Percentiles rank a stretch among this genome's conserved stretches.
These are phyloP conservation scores for Coemansia aciculifera DNA, from an alignment of 192 early-diverging fungal species.

Conservation along the genomic window DNA sequence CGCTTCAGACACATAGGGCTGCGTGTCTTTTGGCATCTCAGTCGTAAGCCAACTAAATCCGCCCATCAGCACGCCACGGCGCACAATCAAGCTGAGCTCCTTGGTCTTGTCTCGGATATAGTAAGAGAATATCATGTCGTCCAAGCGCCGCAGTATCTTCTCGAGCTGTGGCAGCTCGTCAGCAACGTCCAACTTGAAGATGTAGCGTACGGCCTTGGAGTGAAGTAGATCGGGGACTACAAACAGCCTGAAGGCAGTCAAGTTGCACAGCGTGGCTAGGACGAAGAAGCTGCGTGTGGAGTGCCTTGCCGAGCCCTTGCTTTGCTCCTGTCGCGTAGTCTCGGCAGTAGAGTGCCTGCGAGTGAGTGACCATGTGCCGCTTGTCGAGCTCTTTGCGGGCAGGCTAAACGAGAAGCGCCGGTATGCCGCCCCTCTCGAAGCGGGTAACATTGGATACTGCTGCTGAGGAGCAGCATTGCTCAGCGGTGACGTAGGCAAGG, in stretches of 20 bases:
- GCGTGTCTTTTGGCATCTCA: slow-evolving; percentile 78
- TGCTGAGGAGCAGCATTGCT: slow-evolving; percentile 5
- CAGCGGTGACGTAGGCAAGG: background rate
- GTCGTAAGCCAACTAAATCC: slow-evolving; percentile 85
- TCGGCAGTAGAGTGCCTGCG: slow-evolving; percentile 35
- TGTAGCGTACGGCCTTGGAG: slow-evolving; percentile 64
- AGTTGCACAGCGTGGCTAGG: slow-evolving; percentile 84
- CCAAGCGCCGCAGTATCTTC: slow-evolving; percentile 73
- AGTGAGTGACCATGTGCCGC: background rate
- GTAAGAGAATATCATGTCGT: slow-evolving; percentile 80
- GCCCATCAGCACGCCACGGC: slow-evolving; percentile 77
- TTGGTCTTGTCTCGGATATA: slow-evolving; percentile 79
- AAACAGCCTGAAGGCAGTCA: slow-evolving; percentile 68
- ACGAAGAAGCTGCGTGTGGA: slow-evolving; percentile 42
- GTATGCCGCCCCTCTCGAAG: slow-evolving; percentile 31
- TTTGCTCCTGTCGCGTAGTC: slow-evolving; percentile 15
- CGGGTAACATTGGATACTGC: slow-evolving; percentile 13
- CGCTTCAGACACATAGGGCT: slow-evolving; percentile 85
- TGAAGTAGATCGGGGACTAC: slow-evolving; percentile 76
- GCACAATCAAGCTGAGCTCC: slow-evolving; percentile 69
- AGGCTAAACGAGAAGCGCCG: slow-evolving; percentile 45
- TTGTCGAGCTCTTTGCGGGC: slow-evolving; percentile 17
- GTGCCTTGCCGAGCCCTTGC: slow-evolving; percentile 10
- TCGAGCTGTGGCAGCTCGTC: slow-evolving; percentile 66
- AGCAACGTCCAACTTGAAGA: slow-evolving; percentile 61